phyloP scores from a whole-genome alignment of 441 rosid genomes.

The Pelargonium fulgidum region DNA sequence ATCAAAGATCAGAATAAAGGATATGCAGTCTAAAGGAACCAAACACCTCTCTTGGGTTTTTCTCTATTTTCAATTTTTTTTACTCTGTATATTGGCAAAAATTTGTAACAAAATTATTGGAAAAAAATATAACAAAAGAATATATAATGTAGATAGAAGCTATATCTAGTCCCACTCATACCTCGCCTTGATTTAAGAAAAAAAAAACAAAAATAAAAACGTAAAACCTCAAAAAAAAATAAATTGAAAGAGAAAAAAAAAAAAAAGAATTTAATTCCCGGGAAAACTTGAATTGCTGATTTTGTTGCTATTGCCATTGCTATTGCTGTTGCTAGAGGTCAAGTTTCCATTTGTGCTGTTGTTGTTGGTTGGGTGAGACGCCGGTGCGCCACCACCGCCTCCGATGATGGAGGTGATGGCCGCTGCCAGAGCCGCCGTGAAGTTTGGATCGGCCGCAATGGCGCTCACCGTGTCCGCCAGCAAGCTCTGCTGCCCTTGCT shows the following conservation, averaged over 20 bases:
- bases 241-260: neutral
- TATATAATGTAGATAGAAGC: no score
- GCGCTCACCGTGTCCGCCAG: slow-evolving; percentile 23
- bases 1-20: no score
- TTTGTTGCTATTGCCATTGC: slow-evolving; percentile 19
- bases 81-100: no score
- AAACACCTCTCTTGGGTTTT: no score
- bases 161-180: no score
- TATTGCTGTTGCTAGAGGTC: neutral
- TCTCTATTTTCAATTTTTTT: no score
- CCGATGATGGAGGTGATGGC: slow-evolving; percentile 35
- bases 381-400: neutral
- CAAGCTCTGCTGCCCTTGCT: neutral
- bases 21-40: no score
- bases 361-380: neutral
- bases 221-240: neutral
- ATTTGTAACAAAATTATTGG: no score
- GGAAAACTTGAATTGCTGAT: slow-evolving; percentile 28
- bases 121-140: no score
- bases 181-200: no score
- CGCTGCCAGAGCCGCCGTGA: slow-evolving; percentile 38
- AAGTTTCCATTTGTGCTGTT: neutral
- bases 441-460: slow-evolving; percentile 32
- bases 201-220: no score
- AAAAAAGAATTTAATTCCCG: slow-evolving; percentile 20